phyloP scores from a whole-genome alignment of 805 yeast species.

The Suhomyces tanzawaensis region DNA sequence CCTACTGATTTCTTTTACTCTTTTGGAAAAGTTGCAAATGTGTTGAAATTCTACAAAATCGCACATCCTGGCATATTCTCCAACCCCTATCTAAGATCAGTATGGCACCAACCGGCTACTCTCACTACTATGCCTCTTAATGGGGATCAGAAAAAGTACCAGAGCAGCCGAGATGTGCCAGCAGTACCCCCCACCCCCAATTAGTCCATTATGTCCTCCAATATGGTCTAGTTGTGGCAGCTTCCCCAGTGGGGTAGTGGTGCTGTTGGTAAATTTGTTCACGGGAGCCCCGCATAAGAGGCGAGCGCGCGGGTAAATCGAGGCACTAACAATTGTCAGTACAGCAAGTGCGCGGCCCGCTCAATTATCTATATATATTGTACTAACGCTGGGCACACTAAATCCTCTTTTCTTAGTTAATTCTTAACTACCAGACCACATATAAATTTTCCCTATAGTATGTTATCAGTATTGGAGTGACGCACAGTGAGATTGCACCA shows the following conservation, averaged over 20 bases:
- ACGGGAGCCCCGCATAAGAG: conserved; percentile 7
- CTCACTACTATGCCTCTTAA: too few relatives aligned
- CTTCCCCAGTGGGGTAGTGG: conserved; percentile 4
- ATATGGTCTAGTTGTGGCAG: too few relatives aligned
- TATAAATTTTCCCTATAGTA: conserved; percentile 7
- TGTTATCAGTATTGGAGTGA: conserved; percentile 3
- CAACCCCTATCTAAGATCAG: too few relatives aligned
- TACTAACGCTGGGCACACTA: conserved; percentile 2
- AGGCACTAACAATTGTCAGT: conserved; percentile 15
- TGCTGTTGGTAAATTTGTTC: conserved; percentile 6
- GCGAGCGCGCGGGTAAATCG: conserved; percentile 9
- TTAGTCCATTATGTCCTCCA: too few relatives aligned
- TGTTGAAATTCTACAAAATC: too few relatives aligned
- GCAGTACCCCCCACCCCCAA: too few relatives aligned
- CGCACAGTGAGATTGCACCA: conserved; percentile 3
- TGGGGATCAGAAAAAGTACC: too few relatives aligned
- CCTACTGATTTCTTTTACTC: too few relatives aligned
- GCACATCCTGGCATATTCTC: too few relatives aligned
- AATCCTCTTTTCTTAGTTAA: conserved; percentile 6
- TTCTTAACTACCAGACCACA: conserved; percentile 8
- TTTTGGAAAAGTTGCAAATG: too few relatives aligned
- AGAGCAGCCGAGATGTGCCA: too few relatives aligned
- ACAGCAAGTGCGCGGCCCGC: conserved; percentile 11
- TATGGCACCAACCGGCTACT: too few relatives aligned
- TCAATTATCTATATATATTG: conserved; percentile 4